phyloP scores from a whole-genome alignment of 306 rosid species.

The Glycine soja region DNA sequence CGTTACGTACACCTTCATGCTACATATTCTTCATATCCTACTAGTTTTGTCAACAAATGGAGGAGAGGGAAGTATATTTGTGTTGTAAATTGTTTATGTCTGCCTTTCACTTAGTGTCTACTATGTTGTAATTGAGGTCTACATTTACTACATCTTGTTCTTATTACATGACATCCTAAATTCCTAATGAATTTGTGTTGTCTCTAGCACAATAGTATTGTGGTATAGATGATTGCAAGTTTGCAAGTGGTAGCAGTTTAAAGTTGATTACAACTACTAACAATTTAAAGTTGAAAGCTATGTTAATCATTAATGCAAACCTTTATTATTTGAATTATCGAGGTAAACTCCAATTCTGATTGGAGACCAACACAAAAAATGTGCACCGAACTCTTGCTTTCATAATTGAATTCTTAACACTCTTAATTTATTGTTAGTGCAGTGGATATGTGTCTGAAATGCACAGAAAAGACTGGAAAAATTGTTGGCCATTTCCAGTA shows the following conservation, averaged over 20 bases:
- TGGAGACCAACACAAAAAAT: not conserved
- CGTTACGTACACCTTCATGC: slow-evolving; percentile 66
- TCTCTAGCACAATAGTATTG: slow-evolving; percentile 18
- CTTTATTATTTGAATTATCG: not conserved
- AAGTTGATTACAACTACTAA: not conserved
- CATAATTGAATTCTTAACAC: slow-evolving; percentile 41
- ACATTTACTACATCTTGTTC: slow-evolving; percentile 23
- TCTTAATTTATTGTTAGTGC: slow-evolving; percentile 51
- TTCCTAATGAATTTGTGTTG: slow-evolving; percentile 27
- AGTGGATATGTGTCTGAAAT: slow-evolving; percentile 87
- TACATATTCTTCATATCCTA: slow-evolving; percentile 10
- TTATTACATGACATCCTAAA: slow-evolving; percentile 6
- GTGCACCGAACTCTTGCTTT: slow-evolving; percentile 31
- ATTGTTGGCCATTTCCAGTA: slow-evolving; percentile 82
- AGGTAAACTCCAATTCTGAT: slow-evolving; percentile 17
- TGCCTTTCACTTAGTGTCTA: slow-evolving; percentile 31
- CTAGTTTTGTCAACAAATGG: slow-evolving; percentile 22
- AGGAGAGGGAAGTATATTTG: not conserved
- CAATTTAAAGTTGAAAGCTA: slow-evolving; percentile 30
- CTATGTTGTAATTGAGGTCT: slow-evolving; percentile 21
- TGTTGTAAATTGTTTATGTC: slow-evolving; percentile 8
- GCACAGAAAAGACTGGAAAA: slow-evolving; percentile 80
- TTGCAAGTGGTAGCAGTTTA: not conserved
- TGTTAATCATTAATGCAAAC: not conserved
- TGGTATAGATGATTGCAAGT: not conserved